Evolutionary conservation across 2,329 filamentous ascomycete species (phyloP).

Genomic region (Corinectria fuckeliana): DNA sequence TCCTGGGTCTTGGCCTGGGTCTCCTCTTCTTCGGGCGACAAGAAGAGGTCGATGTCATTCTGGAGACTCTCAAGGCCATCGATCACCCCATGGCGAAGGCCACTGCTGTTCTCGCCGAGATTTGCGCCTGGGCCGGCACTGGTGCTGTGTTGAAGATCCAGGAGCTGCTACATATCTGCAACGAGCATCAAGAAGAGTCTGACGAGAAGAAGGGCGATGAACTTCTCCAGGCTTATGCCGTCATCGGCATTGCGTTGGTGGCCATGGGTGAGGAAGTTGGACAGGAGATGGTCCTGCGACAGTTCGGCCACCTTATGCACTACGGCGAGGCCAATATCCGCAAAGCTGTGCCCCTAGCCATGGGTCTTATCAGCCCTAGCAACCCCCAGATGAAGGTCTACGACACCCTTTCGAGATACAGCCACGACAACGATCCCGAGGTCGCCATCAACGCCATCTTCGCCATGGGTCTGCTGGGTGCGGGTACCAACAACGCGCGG

Average conservation of each 20-base stretch:
- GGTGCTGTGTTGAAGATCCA: conserved; percentile 97
- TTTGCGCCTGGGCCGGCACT: conserved; percentile 97
- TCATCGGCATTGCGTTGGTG: conserved; percentile 90
- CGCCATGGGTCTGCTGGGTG: conserved; percentile 95
- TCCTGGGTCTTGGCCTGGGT: conserved; percentile 92
- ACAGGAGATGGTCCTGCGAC: conserved; percentile 97
- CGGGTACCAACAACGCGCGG: conserved; percentile 97
- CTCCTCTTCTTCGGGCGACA: conserved; percentile 95
- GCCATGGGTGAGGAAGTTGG: conserved; percentile 98
- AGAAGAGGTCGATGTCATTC: conserved; percentile 97
- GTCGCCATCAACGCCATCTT: conserved; percentile 99
- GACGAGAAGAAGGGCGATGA: conserved; percentile 96
- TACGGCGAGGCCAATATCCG: conserved; percentile 98
- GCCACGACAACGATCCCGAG: conserved; percentile 97
- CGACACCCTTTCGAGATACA: conserved; percentile 96
- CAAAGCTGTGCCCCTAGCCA: conserved; percentile 91
- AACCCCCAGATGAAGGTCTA: conserved; percentile 99
- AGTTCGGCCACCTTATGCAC: conserved; percentile 98
- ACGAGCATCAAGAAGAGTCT: conserved; percentile 93
- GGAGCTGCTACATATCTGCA: conserved; percentile 96
- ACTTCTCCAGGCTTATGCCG: conserved; percentile 93
- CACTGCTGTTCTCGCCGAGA: conserved; percentile 92
- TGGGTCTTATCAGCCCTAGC: conserved; percentile 95
- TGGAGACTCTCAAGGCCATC: conserved; percentile 95
- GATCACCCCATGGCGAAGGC: conserved; percentile 97